These are phyloP conservation scores for Centrapalus pauciflorus DNA, from an alignment of 129 eudicot species.

Conservation along the genomic window DNA sequence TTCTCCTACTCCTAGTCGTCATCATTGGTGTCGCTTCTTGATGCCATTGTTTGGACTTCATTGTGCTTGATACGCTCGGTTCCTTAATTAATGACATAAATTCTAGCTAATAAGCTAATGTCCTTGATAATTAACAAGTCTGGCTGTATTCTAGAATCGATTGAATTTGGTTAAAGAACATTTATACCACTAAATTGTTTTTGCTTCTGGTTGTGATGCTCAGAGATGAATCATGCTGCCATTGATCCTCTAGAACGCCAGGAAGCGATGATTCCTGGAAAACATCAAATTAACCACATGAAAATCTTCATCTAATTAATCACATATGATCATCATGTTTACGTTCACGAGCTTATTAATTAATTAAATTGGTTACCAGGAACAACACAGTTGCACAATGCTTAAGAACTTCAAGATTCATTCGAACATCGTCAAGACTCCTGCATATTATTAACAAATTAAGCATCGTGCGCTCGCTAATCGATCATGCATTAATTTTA, in stretches of 20 bases:
- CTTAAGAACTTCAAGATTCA: conserved; percentile 94
- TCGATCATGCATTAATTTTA: too few relatives aligned
- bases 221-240: conserved; percentile 34
- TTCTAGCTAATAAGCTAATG: background rate
- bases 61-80: conserved; percentile 19
- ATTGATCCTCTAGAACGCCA: conserved; percentile 34
- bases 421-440: conserved; percentile 91
- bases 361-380: conserved; percentile 45
- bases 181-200: conserved; percentile 41
- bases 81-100: conserved; percentile 29
- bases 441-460: conserved; percentile 19
- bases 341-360: background rate
- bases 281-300: conserved; percentile 1
- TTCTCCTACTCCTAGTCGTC: conserved; percentile 39
- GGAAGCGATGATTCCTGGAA: conserved; percentile 83
- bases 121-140: background rate
- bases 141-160: too few relatives aligned
- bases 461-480: background rate
- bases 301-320: background rate
- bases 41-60: conserved; percentile 24
- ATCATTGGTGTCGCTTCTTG: conserved; percentile 1
- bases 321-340: background rate
- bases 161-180: background rate
- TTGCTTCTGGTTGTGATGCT: conserved; percentile 71
- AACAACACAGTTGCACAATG: conserved; percentile 87